Conservation (phyloP, 2,329 filamentous ascomycete genomes). For the Penicillium sp. region DNA sequence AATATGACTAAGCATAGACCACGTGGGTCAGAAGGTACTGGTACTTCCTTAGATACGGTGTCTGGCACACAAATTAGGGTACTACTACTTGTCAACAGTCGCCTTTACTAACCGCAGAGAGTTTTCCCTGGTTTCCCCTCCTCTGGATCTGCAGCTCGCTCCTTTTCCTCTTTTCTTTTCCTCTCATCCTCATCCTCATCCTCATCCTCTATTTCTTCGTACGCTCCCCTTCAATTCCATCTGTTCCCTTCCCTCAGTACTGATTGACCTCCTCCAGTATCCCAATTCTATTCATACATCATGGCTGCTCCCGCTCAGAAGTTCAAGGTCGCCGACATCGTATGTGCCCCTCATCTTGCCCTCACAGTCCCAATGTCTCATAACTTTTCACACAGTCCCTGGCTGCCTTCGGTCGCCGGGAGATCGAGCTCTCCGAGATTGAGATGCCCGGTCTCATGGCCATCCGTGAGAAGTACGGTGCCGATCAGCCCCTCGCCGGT, state of each 20-base stretch:
- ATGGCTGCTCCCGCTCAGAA: constrained; percentile 77
- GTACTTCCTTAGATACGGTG: constrained; percentile 4
- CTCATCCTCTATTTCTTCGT: constrained; percentile 14
- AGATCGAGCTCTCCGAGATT: constrained; percentile 95
- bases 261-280: constrained; percentile 10
- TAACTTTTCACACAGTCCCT: constrained; percentile 54
- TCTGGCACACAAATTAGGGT: background rate
- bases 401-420: constrained; percentile 96
- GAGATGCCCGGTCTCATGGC: constrained; percentile 98
- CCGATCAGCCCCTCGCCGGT: constrained; percentile 88
- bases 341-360: constrained; percentile 33
- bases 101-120: constrained; percentile 13
- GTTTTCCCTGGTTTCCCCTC: constrained; percentile 12
- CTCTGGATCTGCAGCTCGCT: constrained; percentile 14
- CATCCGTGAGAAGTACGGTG: constrained; percentile 84
- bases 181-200: constrained; percentile 13
- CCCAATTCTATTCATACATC: constrained; percentile 32
- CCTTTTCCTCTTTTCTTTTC: constrained; percentile 14
- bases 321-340: constrained; percentile 98
- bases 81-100: background rate
- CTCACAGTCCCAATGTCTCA: constrained; percentile 10
- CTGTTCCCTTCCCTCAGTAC: constrained; percentile 8
- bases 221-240: constrained; percentile 6
- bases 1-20: constrained; percentile 9
- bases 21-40: constrained; percentile 8